These are phyloP conservation scores for Nymphaea thermarum DNA, from an alignment of 164 flowering plant species.

Conservation along the genomic window DNA sequence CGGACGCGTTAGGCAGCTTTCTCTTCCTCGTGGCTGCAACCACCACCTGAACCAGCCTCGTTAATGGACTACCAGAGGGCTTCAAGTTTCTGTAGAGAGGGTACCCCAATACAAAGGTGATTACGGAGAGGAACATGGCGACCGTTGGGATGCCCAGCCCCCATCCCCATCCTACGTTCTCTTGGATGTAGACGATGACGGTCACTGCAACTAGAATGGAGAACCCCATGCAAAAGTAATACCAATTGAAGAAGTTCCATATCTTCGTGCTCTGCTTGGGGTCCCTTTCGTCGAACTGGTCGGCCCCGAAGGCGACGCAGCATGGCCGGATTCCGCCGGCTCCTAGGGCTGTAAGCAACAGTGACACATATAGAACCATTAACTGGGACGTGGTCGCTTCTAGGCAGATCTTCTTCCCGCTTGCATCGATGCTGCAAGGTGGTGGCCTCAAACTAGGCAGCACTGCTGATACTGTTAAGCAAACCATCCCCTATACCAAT, in stretches of 20 bases:
- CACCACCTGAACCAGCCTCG: constrained; percentile 51
- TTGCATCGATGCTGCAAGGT: constrained; percentile 18
- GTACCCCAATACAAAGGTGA: constrained; percentile 43
- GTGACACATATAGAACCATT: constrained; percentile 45
- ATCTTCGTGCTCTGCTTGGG: constrained; percentile 37
- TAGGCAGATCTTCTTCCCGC: constrained; percentile 19
- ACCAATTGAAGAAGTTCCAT: constrained; percentile 88
- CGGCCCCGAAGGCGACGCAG: constrained; percentile 79
- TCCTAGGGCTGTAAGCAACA: constrained; percentile 53
- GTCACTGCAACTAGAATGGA: constrained; percentile 63
- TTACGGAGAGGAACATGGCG: constrained; percentile 49
- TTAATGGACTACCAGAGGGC: constrained; percentile 78
- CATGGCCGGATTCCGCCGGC: constrained; percentile 89
- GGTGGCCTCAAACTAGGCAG: constrained; percentile 57
- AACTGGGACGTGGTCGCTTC: constrained; percentile 47
- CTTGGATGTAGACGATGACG: constrained; percentile 71
- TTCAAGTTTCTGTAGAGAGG: constrained; percentile 50
- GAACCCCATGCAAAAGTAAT: constrained; percentile 74
- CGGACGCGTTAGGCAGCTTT: constrained; percentile 25
- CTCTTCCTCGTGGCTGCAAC: constrained; percentile 62
- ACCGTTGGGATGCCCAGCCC: constrained; percentile 66
- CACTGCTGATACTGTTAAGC: constrained; percentile 50
- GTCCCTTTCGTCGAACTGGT: constrained; percentile 67
- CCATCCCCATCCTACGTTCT: constrained; percentile 84
- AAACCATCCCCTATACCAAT: constrained; percentile 48